Evolutionary conservation across 1,284 basidiomycete species (phyloP), one percentile per base, ranked within the genome.

Genomic region (Inonotus hispidus): DNA sequence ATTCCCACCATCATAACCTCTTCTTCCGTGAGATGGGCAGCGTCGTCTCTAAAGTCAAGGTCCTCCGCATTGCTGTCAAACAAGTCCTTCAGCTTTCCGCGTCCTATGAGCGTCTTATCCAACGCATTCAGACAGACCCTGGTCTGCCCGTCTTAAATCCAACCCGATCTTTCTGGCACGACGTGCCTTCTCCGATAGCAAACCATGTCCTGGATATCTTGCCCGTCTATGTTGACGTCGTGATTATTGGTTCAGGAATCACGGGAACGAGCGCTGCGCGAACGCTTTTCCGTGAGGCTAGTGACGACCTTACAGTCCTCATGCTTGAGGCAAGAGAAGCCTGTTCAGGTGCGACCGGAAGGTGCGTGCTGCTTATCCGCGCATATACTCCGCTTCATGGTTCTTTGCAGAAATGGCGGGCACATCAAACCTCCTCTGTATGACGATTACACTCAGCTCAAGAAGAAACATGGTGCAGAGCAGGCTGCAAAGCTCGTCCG

Each of bases 231-330:
- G 87, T 78, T 2, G 87, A 90, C 53, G 65, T 65, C 52, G 82
- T 89, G 8, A 74, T 89, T 62, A 79, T 90, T 64, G 88, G 87
- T 2, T 87, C 85, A 19, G 88, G 88, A 0, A 86, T 90, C 58
- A 87, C 87, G 1, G 85, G 87, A 0, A 76, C 84, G 0, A 78
- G 82, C 0, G 71, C 87, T 57, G 81, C 79, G 11, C 79, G 82
- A 60, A 77, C 79, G 2, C 63, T 86, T 23, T 71, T 90, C 7
- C 72, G 77, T n/a, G 67, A 65, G 38, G 69, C 72, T n/a, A 68
- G 25, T 67, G 65, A 25, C 63, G 67, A 65, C 3, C 68, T 80
- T 1, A 72, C 73, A 35, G 68, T 88, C 0, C 76, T 86, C 8
- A 84, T 89, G 79, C 75, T 90, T 13, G 87, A 90, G 61, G 88